Base-by-base conservation (phyloP, 306 rosid genomes). In the Prosopis cineraria region DNA sequence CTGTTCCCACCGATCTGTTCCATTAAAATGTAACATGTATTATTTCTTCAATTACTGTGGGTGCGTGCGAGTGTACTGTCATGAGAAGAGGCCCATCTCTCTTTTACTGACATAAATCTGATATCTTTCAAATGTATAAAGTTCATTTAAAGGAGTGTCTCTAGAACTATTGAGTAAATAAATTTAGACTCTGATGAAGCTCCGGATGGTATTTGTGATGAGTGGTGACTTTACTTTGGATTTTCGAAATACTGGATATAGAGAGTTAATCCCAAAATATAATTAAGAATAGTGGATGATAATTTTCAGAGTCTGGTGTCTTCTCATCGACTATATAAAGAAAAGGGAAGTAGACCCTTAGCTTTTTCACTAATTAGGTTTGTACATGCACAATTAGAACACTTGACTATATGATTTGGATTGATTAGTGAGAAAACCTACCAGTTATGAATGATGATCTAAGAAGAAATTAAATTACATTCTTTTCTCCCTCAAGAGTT, bases 1-100 rank as follows among this genome's bases (percentile, higher is more conserved):
- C 72, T 31, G 33, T 16, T 43, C 67, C 22, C 66, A 59, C 37
- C 41, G 72, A 77, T 37, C 52, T 52, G 36, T 68, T 72, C 19
- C 37, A 30, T 48, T 68, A 19, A 74, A 52, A 45, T 78, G 60
- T 53, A 19, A 7, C 17, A 3, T 43, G 12, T 3, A 43, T 48
- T 48, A 59, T 44, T 58, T 37, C 30, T 55, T 55, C 62, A 55
- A 24, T 55, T 8, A 52, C 9, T 22, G 44, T 6, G 60, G 68
- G 68, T 43, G 44, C 68, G 10, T 33, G n/a, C n/a, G n/a, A n/a
- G n/a, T n/a, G n/a, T n/a, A n/a, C 37, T 34, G 3, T 43, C 48
- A 43, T 13, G 17, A 8, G 10, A 55, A 50, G 25, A 50, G 3
- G 56, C 56, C 20, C n/a, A 50, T 16, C 13, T 50, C 10, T 60